Evolutionary conservation across 768 basidiomycete species (phyloP), one percentile per base, ranked within the genome.

Genomic region (Rhizopogon salebrosus): DNA sequence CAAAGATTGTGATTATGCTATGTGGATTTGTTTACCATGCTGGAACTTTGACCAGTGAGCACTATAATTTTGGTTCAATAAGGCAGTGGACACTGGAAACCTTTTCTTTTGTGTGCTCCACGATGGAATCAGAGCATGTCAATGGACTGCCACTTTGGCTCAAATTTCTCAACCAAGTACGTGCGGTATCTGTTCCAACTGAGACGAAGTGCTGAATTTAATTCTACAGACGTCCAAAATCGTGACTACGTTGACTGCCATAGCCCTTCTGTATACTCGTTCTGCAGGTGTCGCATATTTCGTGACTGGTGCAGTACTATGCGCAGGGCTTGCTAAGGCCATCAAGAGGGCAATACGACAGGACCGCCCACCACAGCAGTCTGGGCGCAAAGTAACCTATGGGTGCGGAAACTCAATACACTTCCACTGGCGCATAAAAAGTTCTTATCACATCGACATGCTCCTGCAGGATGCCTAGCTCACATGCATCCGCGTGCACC

Each of bases 401-500:
- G 89, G 89, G 89, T 90, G 61, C 45, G 80, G 10, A 6, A n/a
- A 29, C 22, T 43, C 18, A 27, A 53, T 41, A n/a, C 37, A 24
- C 7, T 8, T 41, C 8, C 29, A 22, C 1, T 13, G 29, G 9
- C 3, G 4, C 20, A 34, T 22, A 45, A 1, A 16, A 14, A 34
- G 9, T 22, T 34, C 29, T 46, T 9, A 46, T 46, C 22, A 6
- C 36, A 48, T 10, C 26, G 24, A n/a, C 16, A 57, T 18, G 6
- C 24, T 6, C 22, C 13, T 53, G 43, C 62, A 90, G 89, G 11
- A 91, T 92, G 89, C 89, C 89, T 5, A 88, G 85, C 56, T 91
- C 89, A 5, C 89, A 92, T 65, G 84, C 89, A 10, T 83, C 87
- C 9, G 71, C 75, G 5, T 87, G 87, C 58, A 74, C 76, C 2